Percentiles rank a stretch among this genome's conserved stretches.
Conservation (phyloP, 2,329 filamentous ascomycete genomes). For the Pestalotiopsis sp. region DNA sequence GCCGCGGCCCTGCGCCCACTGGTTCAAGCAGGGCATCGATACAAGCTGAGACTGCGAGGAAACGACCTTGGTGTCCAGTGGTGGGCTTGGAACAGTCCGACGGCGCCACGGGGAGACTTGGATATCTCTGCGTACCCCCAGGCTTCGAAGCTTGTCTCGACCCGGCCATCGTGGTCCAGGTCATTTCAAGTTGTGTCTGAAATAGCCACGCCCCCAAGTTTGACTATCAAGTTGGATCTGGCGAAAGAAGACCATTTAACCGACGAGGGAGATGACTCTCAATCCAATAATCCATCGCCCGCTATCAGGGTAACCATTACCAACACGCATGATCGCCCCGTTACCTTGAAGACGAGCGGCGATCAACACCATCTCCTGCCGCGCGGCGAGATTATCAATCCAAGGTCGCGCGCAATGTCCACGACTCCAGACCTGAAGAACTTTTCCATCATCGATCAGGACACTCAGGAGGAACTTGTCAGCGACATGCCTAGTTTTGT, state of each 20-base stretch:
- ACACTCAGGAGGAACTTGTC: not conserved
- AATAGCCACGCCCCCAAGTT: not conserved
- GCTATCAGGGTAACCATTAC: not conserved
- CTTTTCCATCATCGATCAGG: slow-evolving; percentile 1
- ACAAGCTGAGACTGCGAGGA: not conserved
- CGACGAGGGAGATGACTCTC: not conserved
- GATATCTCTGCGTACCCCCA: not conserved
- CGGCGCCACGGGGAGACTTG: not conserved
- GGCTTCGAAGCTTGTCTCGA: not conserved
- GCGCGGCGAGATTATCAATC: not conserved
- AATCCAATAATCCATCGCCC: not conserved
- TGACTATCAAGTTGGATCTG: not conserved
- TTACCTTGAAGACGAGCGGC: not conserved
- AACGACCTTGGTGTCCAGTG: slow-evolving; percentile 7
- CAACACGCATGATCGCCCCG: not conserved
- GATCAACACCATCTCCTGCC: slow-evolving; percentile 4
- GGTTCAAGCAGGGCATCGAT: not conserved
- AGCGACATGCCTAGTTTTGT: not conserved
- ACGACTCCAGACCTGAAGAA: not conserved
- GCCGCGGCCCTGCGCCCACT: not conserved
- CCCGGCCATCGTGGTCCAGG: not conserved
- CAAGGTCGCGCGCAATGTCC: not conserved
- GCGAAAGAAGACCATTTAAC: not conserved
- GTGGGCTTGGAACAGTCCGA: not conserved
- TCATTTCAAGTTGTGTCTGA: slow-evolving; percentile 1